phyloP scores from a whole-genome alignment of 306 rosid genomes.

The Trifolium pratense region DNA sequence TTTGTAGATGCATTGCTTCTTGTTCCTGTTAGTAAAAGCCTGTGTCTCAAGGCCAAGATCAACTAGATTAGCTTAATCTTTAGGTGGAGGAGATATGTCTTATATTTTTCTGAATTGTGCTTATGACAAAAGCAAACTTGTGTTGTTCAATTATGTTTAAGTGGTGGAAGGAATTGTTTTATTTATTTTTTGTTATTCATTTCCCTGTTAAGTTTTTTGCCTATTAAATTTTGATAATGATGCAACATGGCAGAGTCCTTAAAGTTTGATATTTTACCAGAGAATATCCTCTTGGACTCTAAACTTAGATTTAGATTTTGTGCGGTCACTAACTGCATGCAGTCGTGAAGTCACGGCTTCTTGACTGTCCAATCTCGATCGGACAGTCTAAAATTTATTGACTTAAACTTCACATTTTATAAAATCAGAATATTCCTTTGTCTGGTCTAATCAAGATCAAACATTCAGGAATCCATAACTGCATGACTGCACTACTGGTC shows the following conservation, averaged over 20 bases:
- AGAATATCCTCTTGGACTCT: background rate
- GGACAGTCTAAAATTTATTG: too few relatives aligned
- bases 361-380: too few relatives aligned
- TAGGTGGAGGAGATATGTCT: constrained; percentile 38
- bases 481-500: too few relatives aligned
- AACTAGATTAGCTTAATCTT: constrained; percentile 43
- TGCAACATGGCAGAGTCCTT: background rate
- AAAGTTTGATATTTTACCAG: background rate
- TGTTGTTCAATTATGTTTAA: constrained; percentile 36
- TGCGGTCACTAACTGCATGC: too few relatives aligned
- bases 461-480: too few relatives aligned
- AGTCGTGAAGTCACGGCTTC: too few relatives aligned
- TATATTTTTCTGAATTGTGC: constrained; percentile 31
- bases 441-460: too few relatives aligned
- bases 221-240: constrained; percentile 13
- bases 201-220: background rate
- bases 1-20: constrained; percentile 48
- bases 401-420: too few relatives aligned
- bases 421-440: too few relatives aligned
- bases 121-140: constrained; percentile 30
- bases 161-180: constrained; percentile 38
- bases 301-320: too few relatives aligned
- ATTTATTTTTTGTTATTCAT: constrained; percentile 11
- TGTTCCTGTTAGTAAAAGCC: constrained; percentile 33
- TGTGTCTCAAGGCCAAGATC: constrained; percentile 36